Base-by-base conservation (phyloP, 2,329 filamentous ascomycete genomes). In the Trichoderma hamatum region DNA sequence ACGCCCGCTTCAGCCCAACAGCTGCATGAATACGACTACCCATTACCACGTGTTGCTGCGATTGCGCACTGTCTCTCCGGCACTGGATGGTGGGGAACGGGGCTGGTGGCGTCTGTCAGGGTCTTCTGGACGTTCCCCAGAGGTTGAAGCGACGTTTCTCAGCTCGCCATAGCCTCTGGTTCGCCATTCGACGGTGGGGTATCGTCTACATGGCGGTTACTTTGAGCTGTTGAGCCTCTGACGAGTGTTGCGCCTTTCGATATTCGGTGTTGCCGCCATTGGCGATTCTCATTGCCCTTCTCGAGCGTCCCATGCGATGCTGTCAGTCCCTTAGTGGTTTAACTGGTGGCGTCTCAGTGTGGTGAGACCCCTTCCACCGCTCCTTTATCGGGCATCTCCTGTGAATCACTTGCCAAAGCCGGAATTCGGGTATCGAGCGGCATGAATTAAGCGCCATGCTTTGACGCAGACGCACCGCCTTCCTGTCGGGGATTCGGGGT, bases 51-150 rank as follows among this genome's bases (percentile, higher is more conserved):
- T 58, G 54, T 16, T 16, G 9, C 3, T 7, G 30, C 30, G 30
- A 21, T 26, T 28, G 28, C 63, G 54, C 63, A 67, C 54, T 67
- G 63, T 67, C 39, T 58, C 28, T 9, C 16, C 63, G 36, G 39
- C 63, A 67, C 63, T 67, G 63, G 63, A 67, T 67, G 63, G 63
- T 67, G 63, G 63, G 63, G 63, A 67, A 67, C 32, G 24, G 54
- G 6, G 39, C 63, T 26, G 16, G 60, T 67, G 63, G 63, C 54
- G 63, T 54, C 63, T 67, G 63, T 67, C 63, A 59, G 63, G 54
- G 39, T 51, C 54, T 26, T 51, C 21, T 14, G 30, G 5, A 36
- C 26, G 62, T 65, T 59, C 63, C 54, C 54, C 39, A 59, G 63
- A 67, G 21, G 63, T 67, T 67, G 63, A 67, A 21, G 63, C 63